Percentiles rank a stretch among this genome's conserved stretches.
phyloP scores from a whole-genome alignment of 371 early-diverging fungal genomes.

The Lichtheimia hyalospora region DNA sequence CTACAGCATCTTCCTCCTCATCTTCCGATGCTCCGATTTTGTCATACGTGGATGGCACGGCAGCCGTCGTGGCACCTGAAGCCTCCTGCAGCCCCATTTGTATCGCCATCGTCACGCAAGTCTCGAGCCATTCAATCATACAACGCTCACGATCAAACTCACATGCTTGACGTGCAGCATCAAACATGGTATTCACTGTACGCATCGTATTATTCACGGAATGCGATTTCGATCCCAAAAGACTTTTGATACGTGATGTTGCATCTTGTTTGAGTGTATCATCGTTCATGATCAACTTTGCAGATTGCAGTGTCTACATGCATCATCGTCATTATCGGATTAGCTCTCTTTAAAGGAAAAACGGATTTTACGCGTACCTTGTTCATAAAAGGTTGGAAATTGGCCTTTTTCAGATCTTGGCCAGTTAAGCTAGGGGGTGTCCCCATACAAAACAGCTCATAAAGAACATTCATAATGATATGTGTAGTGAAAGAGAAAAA shows the following conservation, averaged over 20 bases:
- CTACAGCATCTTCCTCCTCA: slow-evolving; percentile 20
- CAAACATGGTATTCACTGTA: slow-evolving; percentile 33
- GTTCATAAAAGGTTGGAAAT: slow-evolving; percentile 19
- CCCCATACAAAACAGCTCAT: slow-evolving; percentile 17
- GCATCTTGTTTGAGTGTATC: slow-evolving; percentile 18
- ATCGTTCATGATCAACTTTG: slow-evolving; percentile 18
- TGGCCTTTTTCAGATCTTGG: slow-evolving; percentile 18
- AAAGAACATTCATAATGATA: slow-evolving; percentile 5
- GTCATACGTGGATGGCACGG: slow-evolving; percentile 1
- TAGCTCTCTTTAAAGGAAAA: not conserved
- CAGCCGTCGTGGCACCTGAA: not conserved
- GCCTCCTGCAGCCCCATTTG: slow-evolving; percentile 13
- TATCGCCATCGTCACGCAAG: slow-evolving; percentile 35
- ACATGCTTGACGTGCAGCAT: slow-evolving; percentile 24
- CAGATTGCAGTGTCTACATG: slow-evolving; percentile 25
- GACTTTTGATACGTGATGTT: slow-evolving; percentile 16
- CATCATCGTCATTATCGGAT: no score
- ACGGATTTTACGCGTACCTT: slow-evolving; percentile 13
- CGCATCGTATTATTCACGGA: slow-evolving; percentile 30
- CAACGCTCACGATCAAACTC: slow-evolving; percentile 29
- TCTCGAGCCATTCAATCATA: slow-evolving; percentile 41
- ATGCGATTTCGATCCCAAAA: slow-evolving; percentile 29
- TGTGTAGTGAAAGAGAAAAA: not conserved
- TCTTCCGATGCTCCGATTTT: slow-evolving; percentile 10
- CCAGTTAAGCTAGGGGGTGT: slow-evolving; percentile 8